phyloP scores from a whole-genome alignment of 2,329 filamentous ascomycete species.

The Phialophora tarda region DNA sequence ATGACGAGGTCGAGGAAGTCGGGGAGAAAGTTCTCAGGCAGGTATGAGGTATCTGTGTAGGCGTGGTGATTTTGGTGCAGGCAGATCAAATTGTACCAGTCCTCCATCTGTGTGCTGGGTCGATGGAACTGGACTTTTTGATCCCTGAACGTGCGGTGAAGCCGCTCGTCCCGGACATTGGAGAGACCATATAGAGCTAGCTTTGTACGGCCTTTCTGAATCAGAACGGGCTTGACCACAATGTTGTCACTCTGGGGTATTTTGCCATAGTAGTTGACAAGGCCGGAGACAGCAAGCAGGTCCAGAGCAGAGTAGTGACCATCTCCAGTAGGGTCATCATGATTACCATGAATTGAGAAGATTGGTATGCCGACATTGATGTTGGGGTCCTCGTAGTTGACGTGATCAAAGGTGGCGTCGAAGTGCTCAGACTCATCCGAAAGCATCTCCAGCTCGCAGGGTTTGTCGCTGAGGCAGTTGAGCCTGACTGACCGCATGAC shows the following conservation, averaged over 20 bases:
- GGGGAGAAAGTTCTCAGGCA: constrained; percentile 91
- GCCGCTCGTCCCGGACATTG: constrained; percentile 92
- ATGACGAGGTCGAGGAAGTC: constrained; percentile 89
- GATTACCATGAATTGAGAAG: constrained; percentile 98
- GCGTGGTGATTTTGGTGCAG: constrained; percentile 97
- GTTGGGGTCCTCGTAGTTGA: constrained; percentile 96
- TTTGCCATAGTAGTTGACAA: constrained; percentile 95
- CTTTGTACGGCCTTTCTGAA: constrained; percentile 93
- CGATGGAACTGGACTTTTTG: constrained; percentile 93
- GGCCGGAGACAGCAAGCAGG: constrained; percentile 83
- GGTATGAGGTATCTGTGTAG: constrained; percentile 88
- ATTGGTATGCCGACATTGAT: constrained; percentile 97
- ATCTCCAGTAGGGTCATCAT: constrained; percentile 97
- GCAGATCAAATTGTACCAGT: constrained; percentile 96
- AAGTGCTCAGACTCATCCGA: constrained; percentile 93
- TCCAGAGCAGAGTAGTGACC: constrained; percentile 91
- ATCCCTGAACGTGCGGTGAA: constrained; percentile 92
- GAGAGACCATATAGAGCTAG: constrained; percentile 91
- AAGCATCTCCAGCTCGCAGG: constrained; percentile 91
- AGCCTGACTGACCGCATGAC: constrained; percentile 93
- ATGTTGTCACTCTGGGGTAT: constrained; percentile 94
- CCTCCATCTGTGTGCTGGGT: constrained; percentile 75
- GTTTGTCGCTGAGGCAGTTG: constrained; percentile 94
- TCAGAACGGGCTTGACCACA: constrained; percentile 82
- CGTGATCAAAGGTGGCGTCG: constrained; percentile 84